These are phyloP conservation scores for Pythium pectinolyticum DNA, from an alignment of 352 stramenopile genomes.

Conservation along the genomic window DNA sequence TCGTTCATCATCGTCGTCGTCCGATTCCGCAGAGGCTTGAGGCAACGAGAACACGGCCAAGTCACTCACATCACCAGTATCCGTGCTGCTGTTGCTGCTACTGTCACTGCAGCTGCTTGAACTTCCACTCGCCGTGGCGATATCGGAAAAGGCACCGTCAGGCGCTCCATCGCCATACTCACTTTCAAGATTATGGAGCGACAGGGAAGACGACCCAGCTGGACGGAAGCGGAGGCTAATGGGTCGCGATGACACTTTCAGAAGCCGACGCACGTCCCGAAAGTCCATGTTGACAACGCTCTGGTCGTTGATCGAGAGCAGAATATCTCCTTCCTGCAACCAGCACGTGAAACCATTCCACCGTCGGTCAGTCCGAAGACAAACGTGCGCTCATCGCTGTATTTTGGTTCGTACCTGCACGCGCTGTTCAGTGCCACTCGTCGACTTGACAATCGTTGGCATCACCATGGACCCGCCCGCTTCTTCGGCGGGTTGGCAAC, in stretches of 20 bases:
- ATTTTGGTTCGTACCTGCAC: slow-evolving; percentile 28
- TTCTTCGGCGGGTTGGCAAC: slow-evolving; percentile 22
- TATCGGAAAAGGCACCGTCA: slow-evolving; percentile 23
- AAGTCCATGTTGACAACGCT: slow-evolving; percentile 67
- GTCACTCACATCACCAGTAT: slow-evolving; percentile 29
- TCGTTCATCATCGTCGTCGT: slow-evolving; percentile 35
- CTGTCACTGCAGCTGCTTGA: slow-evolving; percentile 21
- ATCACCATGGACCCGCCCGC: slow-evolving; percentile 4
- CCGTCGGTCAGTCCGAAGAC: not conserved
- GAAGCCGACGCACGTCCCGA: slow-evolving; percentile 58
- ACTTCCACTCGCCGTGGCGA: slow-evolving; percentile 23
- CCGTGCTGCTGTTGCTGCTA: slow-evolving; percentile 2
- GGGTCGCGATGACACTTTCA: slow-evolving; percentile 65
- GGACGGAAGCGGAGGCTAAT: slow-evolving; percentile 69
- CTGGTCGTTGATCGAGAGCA: slow-evolving; percentile 70
- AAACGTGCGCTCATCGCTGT: too few relatives aligned
- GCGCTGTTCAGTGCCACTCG: slow-evolving; percentile 13
- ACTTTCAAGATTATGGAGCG: slow-evolving; percentile 3
- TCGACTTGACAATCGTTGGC: slow-evolving; percentile 31
- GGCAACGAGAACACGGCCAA: slow-evolving; percentile 35
- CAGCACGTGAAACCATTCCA: not conserved
- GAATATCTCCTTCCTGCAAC: slow-evolving; percentile 61
- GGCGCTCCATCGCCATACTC: slow-evolving; percentile 16
- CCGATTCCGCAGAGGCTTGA: slow-evolving; percentile 19
- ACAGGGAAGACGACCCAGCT: not conserved